Evolutionary conservation across 306 rosid species (phyloP).

Genomic region (Cucurbita argyrosperma): DNA sequence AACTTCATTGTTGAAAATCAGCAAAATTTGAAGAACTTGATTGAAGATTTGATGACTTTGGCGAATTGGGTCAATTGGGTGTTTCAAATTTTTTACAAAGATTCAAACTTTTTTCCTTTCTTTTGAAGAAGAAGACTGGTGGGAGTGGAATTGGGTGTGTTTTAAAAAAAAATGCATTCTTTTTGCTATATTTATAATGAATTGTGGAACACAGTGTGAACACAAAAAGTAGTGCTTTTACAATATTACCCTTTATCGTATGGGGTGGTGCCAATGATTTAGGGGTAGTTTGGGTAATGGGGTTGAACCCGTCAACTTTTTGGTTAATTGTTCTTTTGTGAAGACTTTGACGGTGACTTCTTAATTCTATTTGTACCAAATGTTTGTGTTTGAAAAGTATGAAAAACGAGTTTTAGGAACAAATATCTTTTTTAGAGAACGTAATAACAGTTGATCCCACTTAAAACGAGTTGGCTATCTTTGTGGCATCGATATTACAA

Average conservation of each 20-base stretch:
- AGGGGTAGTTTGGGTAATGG: not conserved
- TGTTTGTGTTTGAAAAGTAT: not conserved
- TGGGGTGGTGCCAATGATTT: not conserved
- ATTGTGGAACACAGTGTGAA: not conserved
- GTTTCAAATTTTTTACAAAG: not conserved
- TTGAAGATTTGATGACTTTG: not conserved
- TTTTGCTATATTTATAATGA: not conserved
- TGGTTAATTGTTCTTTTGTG: too few species aligned
- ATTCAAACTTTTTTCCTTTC: not conserved
- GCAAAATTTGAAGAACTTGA: not conserved
- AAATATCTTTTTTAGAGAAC: too few species aligned
- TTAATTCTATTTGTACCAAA: not conserved
- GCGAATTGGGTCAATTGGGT: not conserved
- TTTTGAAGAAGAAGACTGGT: not conserved
- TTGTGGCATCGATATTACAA: too few species aligned
- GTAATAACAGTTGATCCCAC: too few species aligned
- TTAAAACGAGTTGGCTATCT: too few species aligned
- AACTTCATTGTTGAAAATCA: constrained; percentile 14
- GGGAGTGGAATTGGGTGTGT: not conserved
- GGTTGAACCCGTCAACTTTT: not conserved
- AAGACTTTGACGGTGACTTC: not conserved
- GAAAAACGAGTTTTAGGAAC: not conserved
- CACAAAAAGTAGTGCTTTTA: not conserved
- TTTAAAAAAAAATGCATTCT: not conserved
- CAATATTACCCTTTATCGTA: not conserved